Conservation (phyloP, 352 stramenopile species). For the Blastocystis sp. region DNA sequence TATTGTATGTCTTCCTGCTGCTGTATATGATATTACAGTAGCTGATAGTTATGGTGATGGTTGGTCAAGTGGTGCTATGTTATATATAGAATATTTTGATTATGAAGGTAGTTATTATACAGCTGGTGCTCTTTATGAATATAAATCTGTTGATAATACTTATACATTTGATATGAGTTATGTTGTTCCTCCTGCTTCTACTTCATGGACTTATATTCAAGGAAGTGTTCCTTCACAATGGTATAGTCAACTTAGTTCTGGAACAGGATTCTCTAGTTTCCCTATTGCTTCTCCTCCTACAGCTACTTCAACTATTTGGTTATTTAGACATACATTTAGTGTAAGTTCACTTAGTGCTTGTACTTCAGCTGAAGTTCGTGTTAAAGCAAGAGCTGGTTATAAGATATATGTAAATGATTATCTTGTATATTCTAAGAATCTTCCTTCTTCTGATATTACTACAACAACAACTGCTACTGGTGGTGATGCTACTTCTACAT, state of each 20-base stretch:
- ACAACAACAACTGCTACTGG: constrained; percentile 4
- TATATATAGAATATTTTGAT: too few species aligned
- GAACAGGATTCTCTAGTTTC: not conserved
- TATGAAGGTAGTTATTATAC: too few species aligned
- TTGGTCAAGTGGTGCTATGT: too few species aligned
- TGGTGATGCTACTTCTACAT: not conserved
- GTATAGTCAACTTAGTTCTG: not conserved
- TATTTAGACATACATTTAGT: constrained; percentile 7
- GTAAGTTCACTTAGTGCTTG: not conserved
- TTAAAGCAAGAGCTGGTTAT: constrained; percentile 4
- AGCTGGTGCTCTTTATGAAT: too few species aligned
- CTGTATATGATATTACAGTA: too few species aligned
- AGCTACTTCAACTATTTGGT: not conserved
- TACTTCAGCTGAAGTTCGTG: not conserved
- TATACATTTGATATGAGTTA: too few species aligned
- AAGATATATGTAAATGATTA: constrained; percentile 10
- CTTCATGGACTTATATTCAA: too few species aligned
- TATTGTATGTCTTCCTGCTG: too few species aligned
- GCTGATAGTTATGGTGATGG: too few species aligned
- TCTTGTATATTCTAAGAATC: not conserved
- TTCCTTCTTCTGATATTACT: constrained; percentile 4
- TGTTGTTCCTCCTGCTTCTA: too few species aligned
- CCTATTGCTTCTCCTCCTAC: not conserved
- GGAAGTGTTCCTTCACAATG: constrained; percentile 9
- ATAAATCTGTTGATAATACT: too few species aligned